Evolutionary conservation across 2,329 filamentous ascomycete genomes (phyloP), one percentile per base, ranked within the genome.

Genomic region (Coniochaeta hoffmannii): DNA sequence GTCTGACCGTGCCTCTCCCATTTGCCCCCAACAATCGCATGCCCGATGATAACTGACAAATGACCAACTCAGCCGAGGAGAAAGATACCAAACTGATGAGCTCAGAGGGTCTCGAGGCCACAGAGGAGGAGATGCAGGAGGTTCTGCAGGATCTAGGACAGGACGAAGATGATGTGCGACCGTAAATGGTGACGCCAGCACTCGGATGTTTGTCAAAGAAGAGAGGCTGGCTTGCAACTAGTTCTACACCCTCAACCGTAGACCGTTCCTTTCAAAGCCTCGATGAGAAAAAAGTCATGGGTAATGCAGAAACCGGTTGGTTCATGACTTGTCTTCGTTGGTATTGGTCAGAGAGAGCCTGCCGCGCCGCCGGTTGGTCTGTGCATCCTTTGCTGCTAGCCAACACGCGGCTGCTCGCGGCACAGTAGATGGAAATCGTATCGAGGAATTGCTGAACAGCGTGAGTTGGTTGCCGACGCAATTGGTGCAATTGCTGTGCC

Each of bases 11-110:
- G 26, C 5, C 19, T 46, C n/a, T n/a, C n/a, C n/a, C n/a, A n/a
- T n/a, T n/a, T n/a, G n/a, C n/a, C n/a, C n/a, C 41, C 22, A 24
- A 26, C 22, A 22, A 46, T 46, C 22, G 26, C 22, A 8, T 12
- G 22, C 41, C 22, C n/a, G 12, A 55, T 58, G 28, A 58, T 60
- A 34, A 62, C 53, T 36, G 14, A 35, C 3, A 53, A 31, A 57
- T 46, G n/a, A n/a, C 22, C 7, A 46, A 4, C 10, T 63, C n/a
- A 86, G 83, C 83, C 57, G 83, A 87, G 69, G 83, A 85, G 56
- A 87, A 86, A 68, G 80, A 84, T 59, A 82, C 80, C 61, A 86
- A 83, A 63, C 74, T 87, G 57, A 87, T 87, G 82, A 84, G 79
- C 65, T 86, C 83, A 8, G 81, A 83, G 28, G 84, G 84, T 1